Conservation (phyloP, 768 basidiomycete species). For the Boletus reticulatus region DNA sequence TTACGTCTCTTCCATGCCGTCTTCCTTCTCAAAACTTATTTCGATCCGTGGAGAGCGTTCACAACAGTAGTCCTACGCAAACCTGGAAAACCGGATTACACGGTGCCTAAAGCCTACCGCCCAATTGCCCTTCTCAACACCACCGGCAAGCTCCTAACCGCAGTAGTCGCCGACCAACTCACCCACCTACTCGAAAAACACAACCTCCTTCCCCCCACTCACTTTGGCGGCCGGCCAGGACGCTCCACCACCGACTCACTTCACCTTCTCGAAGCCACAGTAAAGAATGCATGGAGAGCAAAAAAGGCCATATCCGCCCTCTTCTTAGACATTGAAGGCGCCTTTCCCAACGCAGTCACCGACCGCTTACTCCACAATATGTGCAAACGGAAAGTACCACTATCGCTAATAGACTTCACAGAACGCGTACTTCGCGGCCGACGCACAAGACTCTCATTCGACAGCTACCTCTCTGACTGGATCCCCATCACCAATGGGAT, state of each 20-base stretch:
- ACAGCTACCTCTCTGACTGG: conserved; percentile 20
- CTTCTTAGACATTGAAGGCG: conserved; percentile 1
- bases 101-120: not conserved
- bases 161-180: not conserved
- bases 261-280: not conserved
- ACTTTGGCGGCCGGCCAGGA: not conserved
- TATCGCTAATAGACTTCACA: conserved; percentile 2
- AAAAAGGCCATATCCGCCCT: not conserved
- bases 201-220: not conserved
- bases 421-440: not conserved
- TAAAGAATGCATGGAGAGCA: not conserved
- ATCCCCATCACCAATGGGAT: conserved; percentile 21
- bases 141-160: not conserved
- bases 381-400: not conserved
- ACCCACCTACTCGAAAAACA: not conserved
- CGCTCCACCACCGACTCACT: not conserved
- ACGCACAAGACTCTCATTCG: conserved; percentile 18
- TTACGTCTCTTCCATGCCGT: not conserved
- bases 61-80: conserved; percentile 34
- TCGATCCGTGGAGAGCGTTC: conserved; percentile 2
- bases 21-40: not conserved
- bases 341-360: conserved; percentile 1
- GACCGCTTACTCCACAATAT: conserved; percentile 4
- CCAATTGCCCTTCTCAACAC: not conserved
- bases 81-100: conserved; percentile 35